Base-by-base conservation (phyloP, 371 early-diverging fungal species). In the Lichtheimia hyalospora region DNA sequence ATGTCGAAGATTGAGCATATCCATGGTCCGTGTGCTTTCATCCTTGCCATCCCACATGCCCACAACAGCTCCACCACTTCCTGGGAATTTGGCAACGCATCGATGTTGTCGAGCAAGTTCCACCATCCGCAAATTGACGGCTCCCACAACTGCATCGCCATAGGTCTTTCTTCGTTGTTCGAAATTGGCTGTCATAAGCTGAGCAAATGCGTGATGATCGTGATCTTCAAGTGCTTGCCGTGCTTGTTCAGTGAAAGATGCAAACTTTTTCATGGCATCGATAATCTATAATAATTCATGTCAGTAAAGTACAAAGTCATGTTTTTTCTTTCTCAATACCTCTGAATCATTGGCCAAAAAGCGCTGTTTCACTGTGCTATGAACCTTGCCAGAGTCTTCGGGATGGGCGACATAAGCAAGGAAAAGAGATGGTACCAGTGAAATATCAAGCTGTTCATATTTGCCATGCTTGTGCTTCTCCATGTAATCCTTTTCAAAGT, bases 381-480 rank as follows among this genome's bases (percentile, higher is more conserved):
- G 90, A 5, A 89, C 84, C 59, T 84, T 83, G 46, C 87, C 87
- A 3, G 86, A 86, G 57, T 88, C 87, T 56, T 85, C 82, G 1
- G 88, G 89, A 51, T 81, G 73, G 5, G 75, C 75, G 21, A 86
- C 83, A 72, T 86, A 90, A 1, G 89, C 87, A 46, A 80, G 50
- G 75, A 73, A 79, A 13, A 75, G 49, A 6, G 70, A 64, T 27
- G 86, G 87, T 15, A 85, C 50, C 18, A 74, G 34, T 0, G 66
- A 40, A 2, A 71, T 20, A 41, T 71, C 71, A 18, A 89, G 42
- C 7, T 54, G 54, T 34, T 72, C 66, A 57, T 89, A 89, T 44
- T 68, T 72, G 23, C 89, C 89, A 62, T 83, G 77, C 1, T 83
- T 82, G 34, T 82, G 60, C n/a, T 57, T 52, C n/a, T 84, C 75